Evolutionary conservation across 495 filamentous ascomycete species (phyloP).

Genomic region (Echria macrotheca): DNA sequence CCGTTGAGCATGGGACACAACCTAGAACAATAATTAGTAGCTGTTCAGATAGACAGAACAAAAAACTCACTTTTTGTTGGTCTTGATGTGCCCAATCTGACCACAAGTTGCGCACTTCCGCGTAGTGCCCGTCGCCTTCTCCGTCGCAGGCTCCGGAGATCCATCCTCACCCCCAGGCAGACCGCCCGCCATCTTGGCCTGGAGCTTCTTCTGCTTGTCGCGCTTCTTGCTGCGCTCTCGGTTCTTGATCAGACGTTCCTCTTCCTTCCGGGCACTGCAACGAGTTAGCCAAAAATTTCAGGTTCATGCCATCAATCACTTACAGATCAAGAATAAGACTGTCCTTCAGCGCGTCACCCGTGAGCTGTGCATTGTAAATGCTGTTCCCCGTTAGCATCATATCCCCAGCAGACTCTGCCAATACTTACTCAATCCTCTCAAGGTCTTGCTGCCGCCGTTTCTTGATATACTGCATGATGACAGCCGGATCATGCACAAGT

Average conservation of each 20-base stretch:
- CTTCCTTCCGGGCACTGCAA: constrained; percentile 64
- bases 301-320: background rate
- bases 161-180: constrained; percentile 25
- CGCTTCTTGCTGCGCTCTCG: constrained; percentile 85
- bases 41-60: constrained; percentile 9
- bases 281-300: constrained; percentile 1
- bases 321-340: constrained; percentile 30
- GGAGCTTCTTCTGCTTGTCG: constrained; percentile 75
- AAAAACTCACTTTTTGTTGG: constrained; percentile 82
- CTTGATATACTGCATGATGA: constrained; percentile 61
- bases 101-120: constrained; percentile 97
- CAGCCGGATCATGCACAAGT: constrained; percentile 64
- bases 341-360: constrained; percentile 64
- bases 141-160: constrained; percentile 45
- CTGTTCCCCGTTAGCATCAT: no score
- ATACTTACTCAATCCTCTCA: constrained; percentile 60
- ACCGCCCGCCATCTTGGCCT: constrained; percentile 33
- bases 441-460: constrained; percentile 52
- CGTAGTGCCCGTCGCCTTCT: constrained; percentile 59
- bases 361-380: constrained; percentile 52
- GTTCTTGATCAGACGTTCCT: constrained; percentile 79
- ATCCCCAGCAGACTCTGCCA: no score
- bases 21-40: constrained; percentile 44
- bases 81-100: constrained; percentile 94
- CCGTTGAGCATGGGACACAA: constrained; percentile 90